phyloP scores from a whole-genome alignment of 2,329 filamentous ascomycete species.

The Amesomyces nigricolor region DNA sequence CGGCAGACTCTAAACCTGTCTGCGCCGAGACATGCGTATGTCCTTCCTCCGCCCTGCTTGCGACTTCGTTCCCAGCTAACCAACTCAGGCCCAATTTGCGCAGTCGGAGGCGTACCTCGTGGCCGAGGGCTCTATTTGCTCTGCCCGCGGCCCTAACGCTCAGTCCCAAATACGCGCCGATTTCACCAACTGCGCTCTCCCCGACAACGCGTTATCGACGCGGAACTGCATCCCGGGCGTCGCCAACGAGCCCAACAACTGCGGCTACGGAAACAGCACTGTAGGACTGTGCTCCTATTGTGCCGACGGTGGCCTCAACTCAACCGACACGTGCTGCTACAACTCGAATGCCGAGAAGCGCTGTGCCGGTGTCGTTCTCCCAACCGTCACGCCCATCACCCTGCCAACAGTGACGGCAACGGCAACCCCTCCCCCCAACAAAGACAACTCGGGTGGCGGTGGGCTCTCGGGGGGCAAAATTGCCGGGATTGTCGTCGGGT shows the following conservation, averaged over 20 bases:
- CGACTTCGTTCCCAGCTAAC: slow-evolving; percentile 12
- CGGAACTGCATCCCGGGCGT: slow-evolving; percentile 68
- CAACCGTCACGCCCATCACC: slow-evolving; percentile 64
- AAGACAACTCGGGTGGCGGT: slow-evolving; percentile 33
- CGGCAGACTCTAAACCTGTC: slow-evolving; percentile 63
- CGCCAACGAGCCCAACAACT: slow-evolving; percentile 78
- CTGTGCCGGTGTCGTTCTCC: slow-evolving; percentile 73
- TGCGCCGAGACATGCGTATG: slow-evolving; percentile 86
- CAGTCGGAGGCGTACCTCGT: slow-evolving; percentile 83
- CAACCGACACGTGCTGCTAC: slow-evolving; percentile 92
- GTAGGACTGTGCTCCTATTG: slow-evolving; percentile 85
- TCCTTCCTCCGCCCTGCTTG: slow-evolving; percentile 29
- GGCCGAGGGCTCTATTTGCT: slow-evolving; percentile 67
- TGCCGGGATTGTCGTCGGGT: slow-evolving; percentile 83
- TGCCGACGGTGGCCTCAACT: slow-evolving; percentile 73
- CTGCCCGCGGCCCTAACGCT: slow-evolving; percentile 58
- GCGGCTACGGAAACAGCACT: slow-evolving; percentile 69
- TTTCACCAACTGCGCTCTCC: slow-evolving; percentile 82
- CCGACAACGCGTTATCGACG: slow-evolving; percentile 69
- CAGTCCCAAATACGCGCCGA: slow-evolving; percentile 80
- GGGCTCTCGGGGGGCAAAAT: slow-evolving; percentile 75
- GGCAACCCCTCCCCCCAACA: slow-evolving; percentile 38
- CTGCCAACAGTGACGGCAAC: slow-evolving; percentile 47
- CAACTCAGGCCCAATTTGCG: slow-evolving; percentile 67
- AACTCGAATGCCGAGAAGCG: slow-evolving; percentile 67